Evolutionary conservation across 495 filamentous ascomycete genomes (phyloP), one percentile per base, ranked within the genome.

Genomic region (Penicillium arizonense): DNA sequence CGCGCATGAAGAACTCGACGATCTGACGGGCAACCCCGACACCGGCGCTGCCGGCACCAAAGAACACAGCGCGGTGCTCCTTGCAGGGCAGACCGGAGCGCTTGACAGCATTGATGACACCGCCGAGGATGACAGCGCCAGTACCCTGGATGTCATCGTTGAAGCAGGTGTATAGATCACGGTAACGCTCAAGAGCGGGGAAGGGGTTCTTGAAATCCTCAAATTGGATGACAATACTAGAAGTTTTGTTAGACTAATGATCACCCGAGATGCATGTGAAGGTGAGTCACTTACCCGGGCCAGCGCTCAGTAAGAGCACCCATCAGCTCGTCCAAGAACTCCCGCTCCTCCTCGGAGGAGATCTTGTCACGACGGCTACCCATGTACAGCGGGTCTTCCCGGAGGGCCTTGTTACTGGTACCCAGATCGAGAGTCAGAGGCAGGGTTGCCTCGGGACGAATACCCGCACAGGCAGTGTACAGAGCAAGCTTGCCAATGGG

Each of bases 121-220:
- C 94, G 35, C 82, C 91, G 36, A 97, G 80, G 52, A 97, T 90
- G 56, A 98, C 94, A 55, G 94, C 91, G 54, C 94, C 94, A 60
- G 94, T 98, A 61, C 94, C 94, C 79, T 97, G 94, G 65, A 98
- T 93, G 63, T 98, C 94, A 64, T 98, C 94, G 64, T 98, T 98
- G 82, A 98, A 98, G 77, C 88, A 93, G 67, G 91, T 95, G 75
- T 95, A 91, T 45, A 77, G 82, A 59, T 88, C 81, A 41, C 87
- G 86, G 69, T 97, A 97, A 39, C 91, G 82, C 68, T 96, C 87
- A 36, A 98, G 80, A 43, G 93, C 90, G 50, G 90, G 88, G 83
- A 98, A 98, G 12, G 94, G 94, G 58, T 92, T 96, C 80, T 98
- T 96, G 75, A 96, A 97, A 57, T 98, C 94, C 73, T 98, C 94